A percentile compares a stretch with the other conserved stretches of the same genome.
Conservation (phyloP, 768 basidiomycete species). For the Suillus alpinus region DNA sequence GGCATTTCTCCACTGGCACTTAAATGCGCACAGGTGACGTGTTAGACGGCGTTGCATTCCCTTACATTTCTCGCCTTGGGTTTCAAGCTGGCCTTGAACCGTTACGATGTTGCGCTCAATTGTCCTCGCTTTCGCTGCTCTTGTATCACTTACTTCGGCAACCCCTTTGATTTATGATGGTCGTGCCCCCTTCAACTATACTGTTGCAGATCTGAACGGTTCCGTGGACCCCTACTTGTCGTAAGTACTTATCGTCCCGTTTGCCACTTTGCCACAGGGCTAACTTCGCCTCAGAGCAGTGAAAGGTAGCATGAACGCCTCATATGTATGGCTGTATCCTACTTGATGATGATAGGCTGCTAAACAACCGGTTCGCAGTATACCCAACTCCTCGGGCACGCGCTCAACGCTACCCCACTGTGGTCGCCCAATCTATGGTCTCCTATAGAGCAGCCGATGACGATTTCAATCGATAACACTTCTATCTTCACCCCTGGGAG, state of each 20-base stretch:
- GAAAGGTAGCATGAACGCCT: constrained; percentile 49
- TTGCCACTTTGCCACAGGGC: neutral
- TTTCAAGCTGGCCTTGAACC: neutral
- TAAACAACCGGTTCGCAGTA: constrained; percentile 33
- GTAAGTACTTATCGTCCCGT: constrained; percentile 32
- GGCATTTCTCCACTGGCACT: neutral
- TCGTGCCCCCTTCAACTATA: constrained; percentile 46
- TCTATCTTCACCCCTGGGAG: constrained; percentile 56
- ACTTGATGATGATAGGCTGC: neutral
- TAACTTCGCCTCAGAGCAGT: constrained; percentile 40
- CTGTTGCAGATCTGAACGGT: constrained; percentile 40
- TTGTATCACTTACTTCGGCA: constrained; percentile 13
- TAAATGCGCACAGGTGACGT: neutral
- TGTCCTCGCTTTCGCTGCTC: neutral
- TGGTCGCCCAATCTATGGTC: constrained; percentile 36
- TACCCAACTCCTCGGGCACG: constrained; percentile 38
- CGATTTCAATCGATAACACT: constrained; percentile 53
- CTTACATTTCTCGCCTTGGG: neutral
- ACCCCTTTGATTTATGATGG: constrained; percentile 50
- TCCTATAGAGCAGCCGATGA: constrained; percentile 47
- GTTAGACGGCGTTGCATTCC: neutral
- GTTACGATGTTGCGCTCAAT: neutral
- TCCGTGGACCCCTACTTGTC: constrained; percentile 53
- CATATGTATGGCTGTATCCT: constrained; percentile 37
- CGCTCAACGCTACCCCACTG: constrained; percentile 44